Base-by-base conservation (phyloP, 495 filamentous ascomycete species). In the Lindgomyces ingoldianus region DNA sequence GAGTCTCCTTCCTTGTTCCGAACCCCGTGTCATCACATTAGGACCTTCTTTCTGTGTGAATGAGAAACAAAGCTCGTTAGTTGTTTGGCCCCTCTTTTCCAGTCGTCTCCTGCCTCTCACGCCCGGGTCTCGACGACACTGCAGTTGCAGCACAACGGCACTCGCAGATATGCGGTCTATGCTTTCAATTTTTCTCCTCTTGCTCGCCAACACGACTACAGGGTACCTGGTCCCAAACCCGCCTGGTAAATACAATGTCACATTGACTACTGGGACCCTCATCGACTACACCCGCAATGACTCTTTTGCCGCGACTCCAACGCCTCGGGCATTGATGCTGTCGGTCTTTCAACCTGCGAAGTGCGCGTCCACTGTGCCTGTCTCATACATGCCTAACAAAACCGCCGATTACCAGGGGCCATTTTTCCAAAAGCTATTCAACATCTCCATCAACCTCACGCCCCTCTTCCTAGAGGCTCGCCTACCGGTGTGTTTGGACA, bases 201-300 rank as follows among this genome's bases (percentile, higher is more conserved):
- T 60, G 42, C 57, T 60, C 57, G 57, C 45, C 57, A 60, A 33
- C 44, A 49, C 57, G 57, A 39, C 22, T 51, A 21, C 57, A 36
- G 57, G 57, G 26, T 60, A 49, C 57, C 57, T 49, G 21, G 11
- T 60, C 21, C 45, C 45, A 60, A 50, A 49, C 57, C 57, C 57
- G 26, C 42, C 57, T 18, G 57, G 57, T 2, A 49, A 51, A 50
- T 63, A 62, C 58, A 62, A 57, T 46, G 64, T 67, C 49, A 62
- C 53, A 44, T 51, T 62, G 58, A 57, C 48, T 21, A 62, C 64
- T 29, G 57, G 49, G 12, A 21, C 53, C n/a, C 51, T 67, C 25
- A 57, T 52, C 64, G 64, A 67, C 59, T 62, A 57, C 41, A 57
- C 49, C 45, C 64, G 64, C 51, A 44, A 59, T 44, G 64, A 39